These are phyloP conservation scores for Platanus orientalis DNA, from an alignment of 164 flowering plant species.

Conservation along the genomic window DNA sequence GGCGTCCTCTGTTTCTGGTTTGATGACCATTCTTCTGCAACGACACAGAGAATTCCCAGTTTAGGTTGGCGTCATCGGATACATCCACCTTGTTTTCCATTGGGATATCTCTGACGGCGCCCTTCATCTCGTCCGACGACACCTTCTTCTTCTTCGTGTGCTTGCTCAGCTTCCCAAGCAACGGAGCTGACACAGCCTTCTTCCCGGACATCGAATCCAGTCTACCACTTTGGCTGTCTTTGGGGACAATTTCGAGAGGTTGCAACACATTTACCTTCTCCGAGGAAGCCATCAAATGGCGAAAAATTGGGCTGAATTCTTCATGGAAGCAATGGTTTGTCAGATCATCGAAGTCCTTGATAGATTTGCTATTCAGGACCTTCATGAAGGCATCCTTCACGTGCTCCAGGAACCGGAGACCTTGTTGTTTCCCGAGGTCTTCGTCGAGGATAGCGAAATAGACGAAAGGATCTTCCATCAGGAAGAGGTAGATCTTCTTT, in stretches of 20 bases:
- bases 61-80: neutral
- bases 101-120: neutral
- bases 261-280: neutral
- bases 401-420: slow-evolving; percentile 18
- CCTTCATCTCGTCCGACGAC: too few species aligned
- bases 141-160: slow-evolving; percentile 1
- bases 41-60: slow-evolving; percentile 6
- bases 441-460: slow-evolving; percentile 21
- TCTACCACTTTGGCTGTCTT: neutral
- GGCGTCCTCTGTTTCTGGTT: neutral
- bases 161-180: neutral
- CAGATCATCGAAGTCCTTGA: neutral
- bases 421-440: slow-evolving; percentile 11
- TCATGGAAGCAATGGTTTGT: slow-evolving; percentile 16
- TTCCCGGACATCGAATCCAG: slow-evolving; percentile 6
- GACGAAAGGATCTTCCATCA: slow-evolving; percentile 25
- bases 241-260: neutral
- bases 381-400: slow-evolving; percentile 17
- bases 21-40: slow-evolving; percentile 4
- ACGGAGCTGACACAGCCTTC: neutral
- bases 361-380: slow-evolving; percentile 3
- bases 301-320: slow-evolving; percentile 21
- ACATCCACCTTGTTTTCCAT: slow-evolving; percentile 8
- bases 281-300: slow-evolving; percentile 2
- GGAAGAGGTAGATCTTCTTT: slow-evolving; percentile 17